Base-by-base conservation (phyloP, 2,329 filamentous ascomycete genomes). In the Alternaria hordeiaustralica region DNA sequence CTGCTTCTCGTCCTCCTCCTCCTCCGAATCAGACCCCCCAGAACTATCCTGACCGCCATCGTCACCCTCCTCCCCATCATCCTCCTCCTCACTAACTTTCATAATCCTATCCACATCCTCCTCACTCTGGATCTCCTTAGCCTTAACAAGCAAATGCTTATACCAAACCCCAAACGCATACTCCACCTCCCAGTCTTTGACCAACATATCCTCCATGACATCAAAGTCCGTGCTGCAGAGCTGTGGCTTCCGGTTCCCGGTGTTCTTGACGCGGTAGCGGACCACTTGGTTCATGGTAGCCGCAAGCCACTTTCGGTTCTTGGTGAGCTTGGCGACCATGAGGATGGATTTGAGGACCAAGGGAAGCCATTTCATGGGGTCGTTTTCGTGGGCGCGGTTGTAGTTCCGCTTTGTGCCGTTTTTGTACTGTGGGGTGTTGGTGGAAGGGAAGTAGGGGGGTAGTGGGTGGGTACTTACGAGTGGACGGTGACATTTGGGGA, bases 211-310 rank as follows among this genome's bases (percentile, higher is more conserved):
- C 30, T 78, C 75, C n/a, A 78, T 73, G 23, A 78, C 68, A 60
- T 77, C 75, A 12, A 78, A 76, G 51, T 78, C 75, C 0, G 76
- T 75, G 1, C 70, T 76, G 4, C 74, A 74, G 0, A 78, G 63
- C 62, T 78, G 74, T 5, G 73, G 75, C 63, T 77, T 78, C 10
- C 73, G 69, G 43, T 77, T 76, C 2, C 74, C 73, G 0, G 75
- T 78, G 47, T 75, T 58, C 60, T 71, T 73, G 56, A 74, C 77
- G 2, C 75, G 72, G 54, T 77, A 74, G 6, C 68, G 65, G 10
- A 78, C 75, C 0, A 77, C 68, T 10, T 75, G 69, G 4, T 63
- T 61, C 69, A 77, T 77, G 0, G 70, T 67, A 11, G 73, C 71
- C 50, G 67, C 69, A 15, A 78, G 43, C 64, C 63, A 68, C 9